Base-by-base conservation (phyloP, 768 basidiomycete species). In the Chiua virens region DNA sequence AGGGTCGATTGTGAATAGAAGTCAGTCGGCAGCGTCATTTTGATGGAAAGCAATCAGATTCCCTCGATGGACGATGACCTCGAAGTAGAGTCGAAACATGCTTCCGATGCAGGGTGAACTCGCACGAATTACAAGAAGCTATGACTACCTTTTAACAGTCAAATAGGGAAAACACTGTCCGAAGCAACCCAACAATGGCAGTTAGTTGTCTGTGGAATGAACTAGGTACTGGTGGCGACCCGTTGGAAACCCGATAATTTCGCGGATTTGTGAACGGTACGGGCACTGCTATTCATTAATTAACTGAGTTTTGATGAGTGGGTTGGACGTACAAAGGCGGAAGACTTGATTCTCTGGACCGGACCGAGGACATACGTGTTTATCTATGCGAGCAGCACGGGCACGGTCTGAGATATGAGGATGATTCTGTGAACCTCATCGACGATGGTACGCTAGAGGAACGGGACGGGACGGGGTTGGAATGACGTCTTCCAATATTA, bases 281-380 rank as follows among this genome's bases (percentile, higher is more conserved):
- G 36, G 37, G 4, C 2, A 17, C 42, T 22, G 14, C 18, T 22
- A 21, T 23, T 37, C 22, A 49, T 46, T 21, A 47, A 45, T 2
- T 37, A 15, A 13, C 18, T 25, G 41, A 17, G 41, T 20, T n/a
- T 44, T 13, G 15, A 45, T 20, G 45, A 32, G 11, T 23, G 34
- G n/a, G 3, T 40, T 28, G 41, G 30, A 55, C 52, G 54, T 55
- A 55, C 54, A 27, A 34, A 15, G 30, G 23, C 9, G 30, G 35
- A 27, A 38, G 27, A 23, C 30, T 45, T 34, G 39, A 30, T 28
- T 48, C 49, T 50, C 34, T 47, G 51, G 18, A 47, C 28, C 25
- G 35, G 45, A 40, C 44, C 45, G 22, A 58, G 45, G 51, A 57
- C 27, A 38, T 42, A 50, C 8, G 18, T 38, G 36, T 58, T 50